phyloP scores from a whole-genome alignment of 805 yeast genomes.

The Schizosaccharomyces osmophilus region DNA sequence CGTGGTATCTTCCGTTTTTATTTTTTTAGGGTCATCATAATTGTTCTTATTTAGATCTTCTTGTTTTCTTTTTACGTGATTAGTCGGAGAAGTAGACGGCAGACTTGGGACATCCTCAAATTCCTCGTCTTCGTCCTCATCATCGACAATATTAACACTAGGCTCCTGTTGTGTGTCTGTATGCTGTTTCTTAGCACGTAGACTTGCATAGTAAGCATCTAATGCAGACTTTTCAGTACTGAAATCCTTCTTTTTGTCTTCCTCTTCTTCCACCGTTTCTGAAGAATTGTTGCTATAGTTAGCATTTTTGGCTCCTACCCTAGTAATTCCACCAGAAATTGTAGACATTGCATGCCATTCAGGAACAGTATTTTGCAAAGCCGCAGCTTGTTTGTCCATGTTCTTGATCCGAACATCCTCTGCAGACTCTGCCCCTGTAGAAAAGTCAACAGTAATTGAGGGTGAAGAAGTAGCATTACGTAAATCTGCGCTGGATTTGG shows the following conservation, averaged over 20 bases:
- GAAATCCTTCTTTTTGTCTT: background rate
- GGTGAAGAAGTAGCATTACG: slow-evolving; percentile 25
- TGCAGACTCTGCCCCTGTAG: slow-evolving; percentile 28
- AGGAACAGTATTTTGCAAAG: slow-evolving; percentile 64
- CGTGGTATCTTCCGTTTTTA: background rate
- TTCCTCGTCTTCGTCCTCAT: slow-evolving; percentile 4
- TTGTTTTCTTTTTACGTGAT: no score
- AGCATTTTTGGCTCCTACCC: background rate
- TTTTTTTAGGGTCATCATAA: background rate
- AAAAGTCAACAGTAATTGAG: slow-evolving; percentile 66
- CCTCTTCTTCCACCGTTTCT: background rate
- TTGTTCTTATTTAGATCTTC: background rate
- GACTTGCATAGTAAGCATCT: slow-evolving; percentile 50
- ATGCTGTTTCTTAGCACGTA: slow-evolving; percentile 33
- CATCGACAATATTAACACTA: slow-evolving; percentile 1
- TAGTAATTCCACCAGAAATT: slow-evolving; percentile 45
- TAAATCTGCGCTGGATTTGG: background rate
- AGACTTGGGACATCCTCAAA: background rate
- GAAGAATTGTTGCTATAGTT: background rate
- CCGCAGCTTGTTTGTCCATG: slow-evolving; percentile 36
- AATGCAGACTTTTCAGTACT: slow-evolving; percentile 9
- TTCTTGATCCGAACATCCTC: slow-evolving; percentile 23
- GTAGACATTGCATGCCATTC: slow-evolving; percentile 89
- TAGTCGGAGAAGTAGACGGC: background rate
- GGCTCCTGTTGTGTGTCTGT: background rate